Base-by-base conservation (phyloP, 2,329 filamentous ascomycete species). In the Sarocladiaceae sp. region DNA sequence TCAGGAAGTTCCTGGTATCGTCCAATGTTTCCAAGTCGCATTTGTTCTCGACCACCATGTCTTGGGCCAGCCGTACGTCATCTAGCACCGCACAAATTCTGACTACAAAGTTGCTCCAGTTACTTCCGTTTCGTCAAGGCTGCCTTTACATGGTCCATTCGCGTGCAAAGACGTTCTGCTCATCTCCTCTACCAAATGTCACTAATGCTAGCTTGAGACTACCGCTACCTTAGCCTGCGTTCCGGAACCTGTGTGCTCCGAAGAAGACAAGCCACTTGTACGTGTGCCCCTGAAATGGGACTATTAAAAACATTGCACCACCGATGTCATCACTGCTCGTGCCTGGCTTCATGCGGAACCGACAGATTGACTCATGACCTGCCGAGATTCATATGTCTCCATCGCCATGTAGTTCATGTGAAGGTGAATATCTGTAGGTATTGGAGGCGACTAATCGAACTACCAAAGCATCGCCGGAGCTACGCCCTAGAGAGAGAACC, bases 311-410 rank as follows among this genome's bases (percentile, higher is more conserved):
- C 15, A 7, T 40, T 40, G 20, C 10, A 15, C 17, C 40, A 20
- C 4, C 23, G 11, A 28, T 44, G 40, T 44, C 40, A 44, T 44
- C 40, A 28, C 23, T 40, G 3, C 5, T 23, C 23, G 37, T 40
- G 18, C 40, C 40, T 44, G 40, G 40, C 23, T 26, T n/a, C n/a
- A n/a, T 44, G 23, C 40, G 22, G n/a, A n/a, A n/a, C n/a, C n/a
- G n/a, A n/a, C n/a, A n/a, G n/a, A n/a, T n/a, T n/a, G n/a, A n/a
- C n/a, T n/a, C n/a, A n/a, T n/a, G n/a, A n/a, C n/a, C n/a, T n/a
- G n/a, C n/a, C n/a, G n/a, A n/a, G n/a, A n/a, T n/a, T n/a, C n/a
- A n/a, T n/a, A n/a, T n/a, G n/a, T n/a, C n/a, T n/a, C n/a, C n/a
- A n/a, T 12, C 13, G 3, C 15, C 28, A 12, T 10, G 6, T n/a